Percentiles rank a stretch among this genome's conserved stretches.
phyloP scores from a whole-genome alignment of 2,329 filamentous ascomycete species.

The Penicillium olsonii region DNA sequence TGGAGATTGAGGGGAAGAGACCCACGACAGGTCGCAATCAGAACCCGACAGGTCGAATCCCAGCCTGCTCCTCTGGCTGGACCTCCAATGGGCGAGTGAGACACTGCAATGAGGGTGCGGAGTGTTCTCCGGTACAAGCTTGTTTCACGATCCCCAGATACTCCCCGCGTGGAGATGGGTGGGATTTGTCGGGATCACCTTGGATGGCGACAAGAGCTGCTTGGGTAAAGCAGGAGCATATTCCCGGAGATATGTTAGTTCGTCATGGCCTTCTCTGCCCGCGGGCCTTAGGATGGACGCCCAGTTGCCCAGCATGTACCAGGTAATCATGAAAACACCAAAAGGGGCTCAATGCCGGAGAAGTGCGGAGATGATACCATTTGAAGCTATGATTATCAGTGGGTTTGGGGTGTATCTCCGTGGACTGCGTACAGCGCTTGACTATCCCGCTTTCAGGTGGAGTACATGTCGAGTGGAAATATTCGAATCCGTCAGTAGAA shows the following conservation, averaged over 20 bases:
- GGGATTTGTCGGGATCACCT: background rate
- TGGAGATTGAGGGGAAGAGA: background rate
- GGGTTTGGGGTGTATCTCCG: no score
- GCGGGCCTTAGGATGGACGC: no score
- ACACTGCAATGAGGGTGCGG: background rate
- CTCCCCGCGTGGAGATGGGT: conserved; percentile 2
- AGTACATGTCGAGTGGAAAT: no score
- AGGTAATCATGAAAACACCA: no score
- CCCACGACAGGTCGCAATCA: conserved; percentile 17
- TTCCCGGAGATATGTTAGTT: background rate
- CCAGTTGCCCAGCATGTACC: no score
- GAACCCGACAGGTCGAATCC: conserved; percentile 10
- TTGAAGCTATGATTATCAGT: conserved; percentile 43
- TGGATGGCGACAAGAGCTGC: background rate
- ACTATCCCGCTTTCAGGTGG: no score
- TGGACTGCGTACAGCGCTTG: no score
- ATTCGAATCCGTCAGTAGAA: no score
- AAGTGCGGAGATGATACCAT: no score
- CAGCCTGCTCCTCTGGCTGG: background rate
- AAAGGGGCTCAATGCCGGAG: no score
- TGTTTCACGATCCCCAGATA: background rate
- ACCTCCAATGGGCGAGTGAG: background rate
- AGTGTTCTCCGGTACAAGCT: background rate
- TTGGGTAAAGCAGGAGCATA: background rate
- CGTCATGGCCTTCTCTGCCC: no score